Conservation (phyloP, 192 early-diverging fungal genomes). For the Backusella parvicylindrica region DNA sequence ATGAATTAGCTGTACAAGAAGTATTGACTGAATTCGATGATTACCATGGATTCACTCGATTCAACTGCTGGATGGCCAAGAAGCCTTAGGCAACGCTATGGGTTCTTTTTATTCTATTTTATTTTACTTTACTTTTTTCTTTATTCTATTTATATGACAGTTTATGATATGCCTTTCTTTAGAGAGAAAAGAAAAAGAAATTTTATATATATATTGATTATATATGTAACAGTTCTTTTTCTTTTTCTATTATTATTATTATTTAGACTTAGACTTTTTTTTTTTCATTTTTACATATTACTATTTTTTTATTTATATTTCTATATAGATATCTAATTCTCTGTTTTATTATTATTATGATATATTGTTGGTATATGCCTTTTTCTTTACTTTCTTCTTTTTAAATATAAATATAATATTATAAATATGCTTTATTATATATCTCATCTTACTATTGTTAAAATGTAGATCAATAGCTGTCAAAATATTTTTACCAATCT, state of each 20-base stretch:
- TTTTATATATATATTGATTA: neutral
- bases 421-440: neutral
- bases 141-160: constrained; percentile 1
- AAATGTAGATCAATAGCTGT: neutral
- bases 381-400: neutral
- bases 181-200: neutral
- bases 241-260: neutral
- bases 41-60: constrained; percentile 30
- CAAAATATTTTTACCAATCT: neutral
- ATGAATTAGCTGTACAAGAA: constrained; percentile 30
- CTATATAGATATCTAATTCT: neutral
- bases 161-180: neutral
- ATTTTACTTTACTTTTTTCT: neutral
- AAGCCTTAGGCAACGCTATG: constrained; percentile 14
- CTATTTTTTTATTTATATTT: neutral
- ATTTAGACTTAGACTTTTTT: neutral
- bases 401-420: neutral
- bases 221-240: neutral
- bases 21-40: constrained; percentile 34
- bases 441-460: neutral
- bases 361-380: neutral
- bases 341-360: neutral
- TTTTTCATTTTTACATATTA: neutral
- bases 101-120: neutral
- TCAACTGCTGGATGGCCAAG: constrained; percentile 25